Evolutionary conservation across 2,329 filamentous ascomycete genomes (phyloP).

Genomic region (Diaporthe sp.): DNA sequence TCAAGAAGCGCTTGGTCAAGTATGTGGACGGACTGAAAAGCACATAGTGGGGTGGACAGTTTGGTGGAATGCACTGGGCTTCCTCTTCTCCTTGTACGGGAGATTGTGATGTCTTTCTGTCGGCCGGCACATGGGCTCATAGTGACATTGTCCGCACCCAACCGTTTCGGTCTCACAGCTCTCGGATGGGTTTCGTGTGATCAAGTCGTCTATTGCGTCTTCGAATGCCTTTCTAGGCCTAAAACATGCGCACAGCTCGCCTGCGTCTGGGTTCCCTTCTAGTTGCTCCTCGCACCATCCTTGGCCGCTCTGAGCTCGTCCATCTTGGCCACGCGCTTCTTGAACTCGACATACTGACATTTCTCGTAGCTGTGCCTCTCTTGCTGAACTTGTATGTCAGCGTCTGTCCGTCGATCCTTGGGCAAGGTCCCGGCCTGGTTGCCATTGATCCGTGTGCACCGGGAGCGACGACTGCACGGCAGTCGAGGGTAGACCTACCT

Average conservation of each 20-base stretch:
- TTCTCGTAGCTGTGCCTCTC: conserved; percentile 99
- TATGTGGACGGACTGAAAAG: conserved; percentile 55
- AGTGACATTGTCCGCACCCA: not conserved
- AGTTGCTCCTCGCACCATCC: conserved; percentile 88
- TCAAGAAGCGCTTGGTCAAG: conserved; percentile 67
- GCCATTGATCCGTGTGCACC: not conserved
- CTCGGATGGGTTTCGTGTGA: not conserved
- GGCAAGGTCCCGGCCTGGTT: not conserved
- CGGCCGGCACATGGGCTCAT: not conserved
- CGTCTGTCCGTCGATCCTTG: not conserved
- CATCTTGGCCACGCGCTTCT: conserved; percentile 99
- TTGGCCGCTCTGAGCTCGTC: conserved; percentile 91
- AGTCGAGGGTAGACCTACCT: conserved; percentile 68
- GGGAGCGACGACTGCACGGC: not conserved
- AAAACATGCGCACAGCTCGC: conserved; percentile 38
- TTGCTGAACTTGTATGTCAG: conserved; percentile 65
- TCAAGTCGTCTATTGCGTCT: conserved; percentile 17
- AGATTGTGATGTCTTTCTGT: not conserved
- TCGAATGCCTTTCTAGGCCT: not conserved
- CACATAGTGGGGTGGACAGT: not conserved
- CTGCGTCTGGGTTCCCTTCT: conserved; percentile 4
- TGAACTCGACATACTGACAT: conserved; percentile 99
- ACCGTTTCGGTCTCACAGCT: not conserved
- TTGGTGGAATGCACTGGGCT: not conserved
- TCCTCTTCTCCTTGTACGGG: not conserved